Evolutionary conservation across 257 asterid genomes (phyloP).

Genomic region (Gentiana macrophylla): DNA sequence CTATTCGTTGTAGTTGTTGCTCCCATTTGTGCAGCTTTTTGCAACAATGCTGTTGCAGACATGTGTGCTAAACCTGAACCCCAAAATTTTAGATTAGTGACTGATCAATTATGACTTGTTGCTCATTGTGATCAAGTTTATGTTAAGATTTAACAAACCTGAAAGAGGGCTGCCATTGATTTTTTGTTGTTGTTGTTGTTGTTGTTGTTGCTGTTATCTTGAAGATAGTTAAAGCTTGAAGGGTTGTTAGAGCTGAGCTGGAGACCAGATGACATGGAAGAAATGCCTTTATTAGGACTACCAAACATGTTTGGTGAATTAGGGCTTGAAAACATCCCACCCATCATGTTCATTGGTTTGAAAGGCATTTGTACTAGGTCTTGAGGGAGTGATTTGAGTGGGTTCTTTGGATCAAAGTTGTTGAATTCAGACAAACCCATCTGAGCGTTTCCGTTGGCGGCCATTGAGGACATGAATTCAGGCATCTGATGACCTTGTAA

Average conservation of each 20-base stretch:
- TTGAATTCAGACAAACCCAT: slow-evolving; percentile 44
- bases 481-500: slow-evolving; percentile 31
- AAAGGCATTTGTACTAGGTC: slow-evolving; percentile 55
- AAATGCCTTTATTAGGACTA: slow-evolving; percentile 35
- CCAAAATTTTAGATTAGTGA: no score
- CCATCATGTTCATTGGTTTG: slow-evolving; percentile 71
- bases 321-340: slow-evolving; percentile 46
- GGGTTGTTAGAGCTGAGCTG: slow-evolving; percentile 60
- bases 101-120: no score
- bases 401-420: slow-evolving; percentile 30
- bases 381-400: slow-evolving; percentile 47
- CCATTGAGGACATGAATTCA: slow-evolving; percentile 41
- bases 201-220: slow-evolving; percentile 21
- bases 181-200: no score
- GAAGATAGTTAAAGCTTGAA: slow-evolving; percentile 35
- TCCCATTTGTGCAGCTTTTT: slow-evolving; percentile 86
- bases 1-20: slow-evolving; percentile 35
- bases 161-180: slow-evolving; percentile 22
- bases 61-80: slow-evolving; percentile 38
- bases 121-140: no score
- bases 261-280: slow-evolving; percentile 61
- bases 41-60: slow-evolving; percentile 83
- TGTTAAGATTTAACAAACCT: no score
- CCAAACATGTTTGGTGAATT: slow-evolving; percentile 50
- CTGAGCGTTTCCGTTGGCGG: slow-evolving; percentile 21